Evolutionary conservation across 2,329 filamentous ascomycete species (phyloP), one percentile per base, ranked within the genome.

Genomic region (Cryphonectria parasitica): DNA sequence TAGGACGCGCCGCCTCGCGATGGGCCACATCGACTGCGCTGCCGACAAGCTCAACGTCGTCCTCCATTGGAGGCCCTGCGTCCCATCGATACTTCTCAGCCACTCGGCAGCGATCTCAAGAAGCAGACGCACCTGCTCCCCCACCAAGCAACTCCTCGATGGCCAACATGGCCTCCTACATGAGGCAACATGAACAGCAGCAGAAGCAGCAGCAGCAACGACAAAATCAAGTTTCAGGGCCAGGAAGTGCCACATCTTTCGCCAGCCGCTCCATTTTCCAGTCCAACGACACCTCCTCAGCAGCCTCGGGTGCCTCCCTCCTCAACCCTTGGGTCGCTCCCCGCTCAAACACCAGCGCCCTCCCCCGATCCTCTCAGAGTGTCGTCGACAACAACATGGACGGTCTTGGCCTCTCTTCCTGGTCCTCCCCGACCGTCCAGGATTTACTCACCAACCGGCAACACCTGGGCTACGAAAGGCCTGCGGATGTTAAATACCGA

Each of bases 401-500:
- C 65, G 61, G 73, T 68, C 70, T 68, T 49, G 69, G 72, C 41
- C 66, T 71, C 41, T 60, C 71, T 66, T 68, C 60, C 63, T 58
- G 56, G 56, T 69, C 49, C 43, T 34, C 41, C 22, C 71, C 49
- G 39, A 77, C 76, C 15, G 69, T 78, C 8, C 76, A 75, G 15
- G 73, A 75, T 61, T 69, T 78, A 41, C 58, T 75, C 70, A 76
- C 76, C 54, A 75, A 77, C 68, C 63, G 73, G 69, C 70, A 68
- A 49, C 67, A 72, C 36, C 62, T 70, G 52, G 61, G 72, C 69
- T 66, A 67, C 65, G 62, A 63, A 61, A 70, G 71, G 58, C 61
- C 74, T 61, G 66, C 74, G 68, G 74, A 77, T 17, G 67, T 75
- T n/a, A 72, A 84, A 69, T 68, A 68, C 56, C 80, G 82, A 41